These are phyloP conservation scores for Phytophthora syringae DNA, from an alignment of 352 stramenopile species.

Conservation along the genomic window DNA sequence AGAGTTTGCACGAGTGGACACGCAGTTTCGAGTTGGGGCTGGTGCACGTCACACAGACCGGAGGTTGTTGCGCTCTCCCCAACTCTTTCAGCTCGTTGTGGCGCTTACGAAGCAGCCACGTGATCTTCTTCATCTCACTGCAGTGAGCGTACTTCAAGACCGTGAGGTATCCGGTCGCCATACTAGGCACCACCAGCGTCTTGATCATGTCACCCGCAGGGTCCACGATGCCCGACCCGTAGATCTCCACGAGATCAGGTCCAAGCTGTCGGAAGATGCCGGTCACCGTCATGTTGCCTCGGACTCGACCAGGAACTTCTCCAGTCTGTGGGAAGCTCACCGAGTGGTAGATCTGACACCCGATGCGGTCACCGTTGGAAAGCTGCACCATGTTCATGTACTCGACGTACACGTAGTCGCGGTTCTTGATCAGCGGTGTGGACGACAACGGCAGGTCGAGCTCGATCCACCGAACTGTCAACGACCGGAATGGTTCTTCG, in stretches of 20 bases:
- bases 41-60: conserved; percentile 33
- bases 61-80: conserved; percentile 2
- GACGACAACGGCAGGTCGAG: conserved; percentile 34
- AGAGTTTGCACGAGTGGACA: conserved; percentile 38
- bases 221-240: conserved; percentile 42
- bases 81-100: conserved; percentile 18
- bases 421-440: conserved; percentile 35
- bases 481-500: conserved; percentile 51
- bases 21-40: not conserved
- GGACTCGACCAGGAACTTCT: conserved; percentile 34
- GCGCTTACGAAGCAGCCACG: conserved; percentile 31
- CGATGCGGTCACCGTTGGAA: conserved; percentile 40
- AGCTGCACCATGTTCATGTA: conserved; percentile 44
- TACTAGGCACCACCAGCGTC: conserved; percentile 20
- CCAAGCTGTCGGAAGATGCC: conserved; percentile 51
- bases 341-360: conserved; percentile 56
- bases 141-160: conserved; percentile 40
- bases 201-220: conserved; percentile 39
- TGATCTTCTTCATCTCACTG: conserved; percentile 44
- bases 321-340: conserved; percentile 49
- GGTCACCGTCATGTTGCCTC: conserved; percentile 53
- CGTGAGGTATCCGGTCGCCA: conserved; percentile 20
- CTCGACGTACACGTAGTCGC: conserved; percentile 54
- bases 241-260: conserved; percentile 51
- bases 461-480: conserved; percentile 40